A percentile compares a stretch with the other conserved stretches of the same genome.
phyloP scores from a whole-genome alignment of 2,329 filamentous ascomycete genomes.

The Colletotrichum gloeosporioides region DNA sequence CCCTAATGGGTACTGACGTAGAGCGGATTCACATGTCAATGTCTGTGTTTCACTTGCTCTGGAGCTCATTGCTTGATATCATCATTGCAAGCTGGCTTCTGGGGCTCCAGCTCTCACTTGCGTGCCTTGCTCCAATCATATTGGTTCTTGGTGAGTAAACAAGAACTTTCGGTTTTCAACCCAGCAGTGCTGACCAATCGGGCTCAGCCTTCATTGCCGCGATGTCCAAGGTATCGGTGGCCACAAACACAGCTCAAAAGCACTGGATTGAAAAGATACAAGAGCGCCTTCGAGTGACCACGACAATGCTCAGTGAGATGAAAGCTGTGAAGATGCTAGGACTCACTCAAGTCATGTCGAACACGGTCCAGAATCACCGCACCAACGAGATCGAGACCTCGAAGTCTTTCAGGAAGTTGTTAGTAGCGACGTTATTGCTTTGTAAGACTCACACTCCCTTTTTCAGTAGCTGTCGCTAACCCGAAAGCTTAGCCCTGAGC shows the following conservation, averaged over 20 bases:
- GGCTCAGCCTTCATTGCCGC: slow-evolving; percentile 24
- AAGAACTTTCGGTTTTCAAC: not conserved
- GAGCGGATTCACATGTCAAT: slow-evolving; percentile 32
- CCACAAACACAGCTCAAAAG: slow-evolving; percentile 28
- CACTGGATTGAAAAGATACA: slow-evolving; percentile 49
- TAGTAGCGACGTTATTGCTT: slow-evolving; percentile 24
- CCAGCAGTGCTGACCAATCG: fast-evolving
- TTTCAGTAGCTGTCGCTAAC: not conserved
- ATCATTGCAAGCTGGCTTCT: slow-evolving; percentile 33
- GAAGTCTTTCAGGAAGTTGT: slow-evolving; percentile 28
- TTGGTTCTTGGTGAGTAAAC: slow-evolving; percentile 22
- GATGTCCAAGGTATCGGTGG: slow-evolving; percentile 21
- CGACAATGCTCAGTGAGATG: slow-evolving; percentile 46
- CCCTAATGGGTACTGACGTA: slow-evolving; percentile 38
- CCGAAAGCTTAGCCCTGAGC: slow-evolving; percentile 13
- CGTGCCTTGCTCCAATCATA: slow-evolving; percentile 29
- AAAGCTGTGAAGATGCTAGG: slow-evolving; percentile 52
- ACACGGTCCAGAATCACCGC: slow-evolving; percentile 30
- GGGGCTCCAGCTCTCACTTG: slow-evolving; percentile 30
- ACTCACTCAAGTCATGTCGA: slow-evolving; percentile 27
- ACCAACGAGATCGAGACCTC: slow-evolving; percentile 33
- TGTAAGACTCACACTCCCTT: slow-evolving; percentile 12
- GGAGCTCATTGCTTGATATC: slow-evolving; percentile 32
- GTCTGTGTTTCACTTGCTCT: slow-evolving; percentile 29
- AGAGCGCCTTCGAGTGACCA: slow-evolving; percentile 44